Percentiles rank a stretch among this genome's conserved stretches.
Evolutionary conservation across 495 filamentous ascomycete species (phyloP).

Genomic region (Polyplosphaeria fusca): DNA sequence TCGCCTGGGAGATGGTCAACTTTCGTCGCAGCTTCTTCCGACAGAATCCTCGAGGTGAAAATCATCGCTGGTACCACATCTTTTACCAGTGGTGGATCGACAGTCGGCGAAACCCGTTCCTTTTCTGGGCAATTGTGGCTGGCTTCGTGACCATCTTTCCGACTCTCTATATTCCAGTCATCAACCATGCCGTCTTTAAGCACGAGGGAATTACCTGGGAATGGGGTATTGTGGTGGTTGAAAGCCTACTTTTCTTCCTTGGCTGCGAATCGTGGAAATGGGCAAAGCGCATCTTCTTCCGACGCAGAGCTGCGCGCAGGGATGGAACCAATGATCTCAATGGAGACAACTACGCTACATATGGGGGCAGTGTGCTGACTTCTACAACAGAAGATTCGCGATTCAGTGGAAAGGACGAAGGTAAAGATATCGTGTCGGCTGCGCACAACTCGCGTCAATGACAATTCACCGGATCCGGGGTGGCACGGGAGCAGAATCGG

Average conservation of each 20-base stretch:
- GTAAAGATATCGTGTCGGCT: neutral
- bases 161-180: conserved; percentile 62
- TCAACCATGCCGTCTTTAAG: conserved; percentile 68
- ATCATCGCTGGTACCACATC: conserved; percentile 5
- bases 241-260: conserved; percentile 1
- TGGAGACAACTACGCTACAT: neutral
- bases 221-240: conserved; percentile 6
- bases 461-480: too few relatives aligned
- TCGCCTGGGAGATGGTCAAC: conserved; percentile 43
- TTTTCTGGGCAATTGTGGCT: conserved; percentile 66
- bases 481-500: too few relatives aligned
- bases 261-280: conserved; percentile 13
- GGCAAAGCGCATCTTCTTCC: conserved; percentile 6
- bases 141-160: conserved; percentile 63
- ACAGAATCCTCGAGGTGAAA: neutral
- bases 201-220: conserved; percentile 53
- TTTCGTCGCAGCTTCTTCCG: conserved; percentile 16
- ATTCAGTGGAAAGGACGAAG: too few relatives aligned
- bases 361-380: too few relatives aligned
- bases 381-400: neutral
- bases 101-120: conserved; percentile 54
- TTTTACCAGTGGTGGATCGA: conserved; percentile 5
- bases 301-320: neutral
- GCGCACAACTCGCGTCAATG: neutral
- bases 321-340: conserved; percentile 5